Evolutionary conservation across 1,284 basidiomycete species (phyloP), one percentile per base, ranked within the genome.

Genomic region (Sporisorium graminicola): DNA sequence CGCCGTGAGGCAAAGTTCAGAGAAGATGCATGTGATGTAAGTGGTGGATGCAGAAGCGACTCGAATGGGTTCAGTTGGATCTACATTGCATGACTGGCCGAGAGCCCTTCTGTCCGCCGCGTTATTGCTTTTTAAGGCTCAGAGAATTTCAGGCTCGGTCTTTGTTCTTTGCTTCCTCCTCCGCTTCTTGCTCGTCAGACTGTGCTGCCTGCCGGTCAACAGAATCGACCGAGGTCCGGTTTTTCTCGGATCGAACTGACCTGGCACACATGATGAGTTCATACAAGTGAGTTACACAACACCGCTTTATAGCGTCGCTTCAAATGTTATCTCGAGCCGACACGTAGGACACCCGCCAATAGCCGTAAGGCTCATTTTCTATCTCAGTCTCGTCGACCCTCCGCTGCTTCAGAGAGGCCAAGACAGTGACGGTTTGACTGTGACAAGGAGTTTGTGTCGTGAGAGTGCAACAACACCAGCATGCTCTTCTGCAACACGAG

Each of bases 61-160:
- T 50, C 29, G 27, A 37, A 20, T 27, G 44, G 56, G 56, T 58
- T 58, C 51, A 47, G 12, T 22, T 29, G 22, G 63, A 65, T 65
- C 63, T 65, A 65, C 63, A 16, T 40, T 65, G 57, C 63, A 65
- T 56, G 52, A 54, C 37, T 27, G 16, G 22, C 35, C 33, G 26
- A 37, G 52, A 20, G 14, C 43, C 24, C 8, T n/a, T 31, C 27
- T 43, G 35, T 22, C 37, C 9, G 42, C 42, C 13, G 53, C 24
- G 56, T 44, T 24, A 43, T 16, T 44, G 50, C 27, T 54, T 26
- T 42, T 67, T 58, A 66, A 60, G 58, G 60, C 70, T 73, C 70
- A 73, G 64, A 73, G 70, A 73, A 57, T 67, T 65, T 67, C 51
- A 43, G 43, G 26, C 57, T 65, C 70, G 57, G 64, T n/a, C 50